Evolutionary conservation across 306 rosid species (phyloP).

Genomic region (Hippophae tibetana): DNA sequence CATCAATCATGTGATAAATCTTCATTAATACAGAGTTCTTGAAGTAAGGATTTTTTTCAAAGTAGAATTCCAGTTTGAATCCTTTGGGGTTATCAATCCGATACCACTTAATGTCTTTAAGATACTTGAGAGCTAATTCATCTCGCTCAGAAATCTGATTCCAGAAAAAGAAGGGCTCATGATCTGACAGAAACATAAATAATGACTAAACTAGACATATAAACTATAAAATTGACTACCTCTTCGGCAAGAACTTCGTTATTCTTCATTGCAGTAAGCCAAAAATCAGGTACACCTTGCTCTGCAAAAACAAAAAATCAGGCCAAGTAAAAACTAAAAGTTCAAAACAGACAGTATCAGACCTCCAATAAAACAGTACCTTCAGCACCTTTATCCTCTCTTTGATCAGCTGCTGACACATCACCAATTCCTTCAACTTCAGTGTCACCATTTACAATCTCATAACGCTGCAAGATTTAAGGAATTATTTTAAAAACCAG

Average conservation of each 20-base stretch:
- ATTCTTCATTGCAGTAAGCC: conserved; percentile 87
- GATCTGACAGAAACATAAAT: not conserved
- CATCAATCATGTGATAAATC: conserved; percentile 87
- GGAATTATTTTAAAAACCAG: not conserved
- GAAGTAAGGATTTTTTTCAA: conserved; percentile 68
- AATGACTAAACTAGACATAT: conserved; percentile 1
- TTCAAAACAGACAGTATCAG: not conserved
- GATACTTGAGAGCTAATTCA: conserved; percentile 77
- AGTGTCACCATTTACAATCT: conserved; percentile 60
- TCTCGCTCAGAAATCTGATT: conserved; percentile 78
- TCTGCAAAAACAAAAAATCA: conserved; percentile 30
- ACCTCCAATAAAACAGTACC: conserved; percentile 23
- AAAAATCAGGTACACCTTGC: conserved; percentile 78
- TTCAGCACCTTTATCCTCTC: conserved; percentile 33
- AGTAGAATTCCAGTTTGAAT: conserved; percentile 78
- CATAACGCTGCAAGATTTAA: conserved; percentile 47
- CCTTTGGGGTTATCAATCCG: conserved; percentile 78
- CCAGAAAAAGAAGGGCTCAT: conserved; percentile 3
- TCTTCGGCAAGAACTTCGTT: conserved; percentile 82
- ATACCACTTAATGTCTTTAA: conserved; percentile 75
- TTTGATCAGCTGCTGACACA: conserved; percentile 32
- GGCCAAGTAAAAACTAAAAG: conserved; percentile 3
- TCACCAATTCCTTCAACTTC: conserved; percentile 53
- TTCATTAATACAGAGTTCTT: conserved; percentile 66
- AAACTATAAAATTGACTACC: conserved; percentile 31